A percentile compares a stretch with the other conserved stretches of the same genome.
phyloP scores from a whole-genome alignment of 2,329 filamentous ascomycete species.

The Calonectria hawksworthii region DNA sequence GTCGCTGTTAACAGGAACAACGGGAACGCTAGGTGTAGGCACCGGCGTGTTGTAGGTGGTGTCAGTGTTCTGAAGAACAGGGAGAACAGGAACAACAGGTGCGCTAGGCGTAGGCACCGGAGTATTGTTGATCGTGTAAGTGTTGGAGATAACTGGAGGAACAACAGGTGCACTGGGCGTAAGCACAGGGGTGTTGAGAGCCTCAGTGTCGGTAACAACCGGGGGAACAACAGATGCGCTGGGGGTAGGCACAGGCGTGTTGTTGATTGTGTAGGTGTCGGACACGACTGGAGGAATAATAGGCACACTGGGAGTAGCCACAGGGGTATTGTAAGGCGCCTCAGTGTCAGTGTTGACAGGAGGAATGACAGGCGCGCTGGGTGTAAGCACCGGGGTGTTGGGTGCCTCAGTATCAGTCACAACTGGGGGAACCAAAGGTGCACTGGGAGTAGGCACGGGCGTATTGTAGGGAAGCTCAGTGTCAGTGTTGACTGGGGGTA shows the following conservation, averaged over 20 bases:
- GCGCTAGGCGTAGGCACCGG: not conserved
- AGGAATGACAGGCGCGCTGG: not conserved
- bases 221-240: too few relatives aligned
- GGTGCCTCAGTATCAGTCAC: too few relatives aligned
- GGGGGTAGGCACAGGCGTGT: too few relatives aligned
- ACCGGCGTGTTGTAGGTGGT: not conserved
- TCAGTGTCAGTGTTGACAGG: not conserved
- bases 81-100: not conserved
- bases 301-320: not conserved
- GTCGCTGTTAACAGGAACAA: not conserved
- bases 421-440: too few relatives aligned
- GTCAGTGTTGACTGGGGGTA: not conserved
- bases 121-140: not conserved
- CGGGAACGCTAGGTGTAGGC: not conserved
- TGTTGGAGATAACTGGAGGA: not conserved
- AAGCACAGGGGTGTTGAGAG: too few relatives aligned
- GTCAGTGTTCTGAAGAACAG: not conserved
- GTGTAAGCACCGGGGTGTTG: too few relatives aligned
- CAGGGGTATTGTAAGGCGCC: not conserved
- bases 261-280: not conserved
- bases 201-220: too few relatives aligned
- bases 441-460: too few relatives aligned
- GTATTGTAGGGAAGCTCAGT: too few relatives aligned
- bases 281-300: too few relatives aligned
- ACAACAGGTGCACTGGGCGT: not conserved